Conservation (phyloP, 192 early-diverging fungal genomes). For the Kappamyces sp. region DNA sequence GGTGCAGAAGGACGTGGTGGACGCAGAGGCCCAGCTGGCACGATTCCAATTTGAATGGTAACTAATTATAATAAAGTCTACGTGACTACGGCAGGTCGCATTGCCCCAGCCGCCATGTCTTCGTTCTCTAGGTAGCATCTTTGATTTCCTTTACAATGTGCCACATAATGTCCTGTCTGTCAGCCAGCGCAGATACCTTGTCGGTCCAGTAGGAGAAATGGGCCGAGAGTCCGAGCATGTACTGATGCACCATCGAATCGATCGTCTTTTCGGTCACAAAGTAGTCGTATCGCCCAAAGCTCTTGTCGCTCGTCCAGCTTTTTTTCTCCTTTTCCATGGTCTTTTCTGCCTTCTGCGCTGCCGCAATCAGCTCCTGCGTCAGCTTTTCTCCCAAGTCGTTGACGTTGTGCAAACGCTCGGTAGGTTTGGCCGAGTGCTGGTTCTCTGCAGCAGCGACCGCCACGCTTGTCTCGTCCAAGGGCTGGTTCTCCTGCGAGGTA, state of each 20-base stretch:
- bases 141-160: constrained; percentile 21
- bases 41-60: constrained; percentile 54
- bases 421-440: constrained; percentile 1
- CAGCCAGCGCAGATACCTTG: neutral
- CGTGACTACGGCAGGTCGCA: no score
- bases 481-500: neutral
- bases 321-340: constrained; percentile 16
- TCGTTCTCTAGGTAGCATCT: no score
- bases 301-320: no score
- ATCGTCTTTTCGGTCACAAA: constrained; percentile 38
- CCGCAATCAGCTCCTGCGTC: constrained; percentile 24
- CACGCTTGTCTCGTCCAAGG: neutral
- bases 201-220: constrained; percentile 49
- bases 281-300: constrained; percentile 25
- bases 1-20: constrained; percentile 84
- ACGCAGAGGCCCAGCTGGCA: constrained; percentile 62
- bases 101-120: no score
- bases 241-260: constrained; percentile 35
- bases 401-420: constrained; percentile 13
- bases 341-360: constrained; percentile 16
- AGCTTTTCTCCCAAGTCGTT: constrained; percentile 24
- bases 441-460: neutral
- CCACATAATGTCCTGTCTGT: constrained; percentile 25
- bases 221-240: constrained; percentile 36
- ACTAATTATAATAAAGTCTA: neutral